Evolutionary conservation across 2,329 filamentous ascomycete species (phyloP), one percentile per base, ranked within the genome.

Genomic region (Cadophora sp.): DNA sequence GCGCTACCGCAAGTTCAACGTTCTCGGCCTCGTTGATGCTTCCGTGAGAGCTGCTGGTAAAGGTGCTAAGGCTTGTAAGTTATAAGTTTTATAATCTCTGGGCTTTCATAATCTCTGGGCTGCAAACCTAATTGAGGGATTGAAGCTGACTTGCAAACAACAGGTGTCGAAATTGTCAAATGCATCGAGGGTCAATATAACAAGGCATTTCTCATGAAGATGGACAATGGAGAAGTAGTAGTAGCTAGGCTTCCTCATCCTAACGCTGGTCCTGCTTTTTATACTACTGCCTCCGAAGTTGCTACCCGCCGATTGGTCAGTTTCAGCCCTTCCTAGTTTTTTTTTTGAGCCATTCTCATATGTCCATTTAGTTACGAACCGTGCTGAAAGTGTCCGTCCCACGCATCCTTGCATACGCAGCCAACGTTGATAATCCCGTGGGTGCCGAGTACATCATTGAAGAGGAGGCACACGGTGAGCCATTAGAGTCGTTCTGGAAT

Each of bases 401-500:
- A 50, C 70, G 68, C 55, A 72, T 72, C 51, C 66, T 66, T 40
- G 46, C 66, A 64, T 69, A 48, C 31, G 70, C 68, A 64, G 43
- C 67, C 3, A 64, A 69, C 46, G 19, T 62, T 65, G 29, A 50
- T 37, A 71, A 71, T 69, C 70, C 69, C 48, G 72, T 73, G 9
- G 72, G 72, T 40, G 69, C 67, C 27, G 70, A 73, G 58, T 73
- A 73, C 31, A 72, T 73, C 51, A 68, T 72, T 26, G 67, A 72
- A 61, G 72, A 79, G 58, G 79, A 78, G 70, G 73, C 76, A 22
- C 56, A 62, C 22, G 76, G 78, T 37, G 68, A 73, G 46, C 69
- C 69, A 40, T 74, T 79, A 19, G 72, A 76, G 9, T 74, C 66
- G 51, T 68, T 78, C 34, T 79, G 76, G 77, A 62, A 71, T 66